Percentiles rank a stretch among this genome's conserved stretches.
These are phyloP conservation scores for Babesia microti DNA, from an alignment of 169 alveolate genomes.

Conservation along the genomic window DNA sequence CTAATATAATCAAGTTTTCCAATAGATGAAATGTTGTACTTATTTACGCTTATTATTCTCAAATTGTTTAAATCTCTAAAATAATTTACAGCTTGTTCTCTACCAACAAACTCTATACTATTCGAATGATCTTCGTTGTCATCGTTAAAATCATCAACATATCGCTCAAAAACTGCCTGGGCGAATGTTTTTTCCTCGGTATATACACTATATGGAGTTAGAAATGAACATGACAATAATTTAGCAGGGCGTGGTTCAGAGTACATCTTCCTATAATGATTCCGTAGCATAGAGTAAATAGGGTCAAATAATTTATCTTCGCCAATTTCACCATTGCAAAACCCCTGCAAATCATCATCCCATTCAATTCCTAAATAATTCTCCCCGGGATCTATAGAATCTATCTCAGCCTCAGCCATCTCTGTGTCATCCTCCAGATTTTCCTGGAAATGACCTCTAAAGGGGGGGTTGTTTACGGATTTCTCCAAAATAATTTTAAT, in stretches of 20 bases:
- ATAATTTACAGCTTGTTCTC: slow-evolving; percentile 11
- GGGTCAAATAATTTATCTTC: slow-evolving; percentile 8
- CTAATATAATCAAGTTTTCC: slow-evolving; percentile 7
- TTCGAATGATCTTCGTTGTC: background rate
- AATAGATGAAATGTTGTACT: slow-evolving; percentile 5
- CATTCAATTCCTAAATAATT: slow-evolving; percentile 20
- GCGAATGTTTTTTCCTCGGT: too few relatives aligned
- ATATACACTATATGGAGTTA: too few relatives aligned
- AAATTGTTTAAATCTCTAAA: slow-evolving; percentile 15
- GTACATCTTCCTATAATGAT: too few relatives aligned
- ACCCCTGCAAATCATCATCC: slow-evolving; percentile 10
- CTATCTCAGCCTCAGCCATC: slow-evolving; percentile 1
- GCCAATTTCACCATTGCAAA: slow-evolving; percentile 12
- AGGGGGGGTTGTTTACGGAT: too few relatives aligned
- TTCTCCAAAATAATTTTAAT: background rate
- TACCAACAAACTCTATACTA: slow-evolving; percentile 32
- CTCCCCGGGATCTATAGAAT: background rate
- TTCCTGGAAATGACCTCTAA: background rate
- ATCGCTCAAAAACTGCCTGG: too few relatives aligned
- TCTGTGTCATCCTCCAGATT: background rate
- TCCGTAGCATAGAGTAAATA: background rate
- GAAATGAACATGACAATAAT: too few relatives aligned
- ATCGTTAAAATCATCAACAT: too few relatives aligned
- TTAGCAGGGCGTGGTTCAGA: too few relatives aligned
- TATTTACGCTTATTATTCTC: slow-evolving; percentile 9